Percentiles rank a stretch among this genome's conserved stretches.
These are phyloP conservation scores for Thelonectria blattea DNA, from an alignment of 2,329 filamentous ascomycete genomes.

Conservation along the genomic window DNA sequence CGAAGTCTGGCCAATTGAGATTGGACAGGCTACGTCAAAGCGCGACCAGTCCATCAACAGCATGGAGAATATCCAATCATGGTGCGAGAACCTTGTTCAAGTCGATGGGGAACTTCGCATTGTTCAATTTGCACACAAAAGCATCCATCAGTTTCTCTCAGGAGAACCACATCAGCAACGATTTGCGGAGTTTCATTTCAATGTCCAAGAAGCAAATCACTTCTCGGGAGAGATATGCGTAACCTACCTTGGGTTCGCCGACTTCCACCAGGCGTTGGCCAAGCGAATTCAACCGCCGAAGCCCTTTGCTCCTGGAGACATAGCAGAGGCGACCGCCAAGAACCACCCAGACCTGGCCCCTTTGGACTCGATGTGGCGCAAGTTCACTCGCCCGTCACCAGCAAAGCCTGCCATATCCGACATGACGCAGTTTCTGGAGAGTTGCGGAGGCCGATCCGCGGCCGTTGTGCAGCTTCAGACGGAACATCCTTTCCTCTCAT, in stretches of 20 bases:
- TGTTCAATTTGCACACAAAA: constrained; percentile 45
- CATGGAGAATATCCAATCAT: constrained; percentile 37
- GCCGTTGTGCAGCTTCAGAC: background rate
- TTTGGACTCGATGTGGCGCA: background rate
- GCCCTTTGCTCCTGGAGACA: background rate
- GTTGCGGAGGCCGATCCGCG: background rate
- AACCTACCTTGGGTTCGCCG: constrained; percentile 48
- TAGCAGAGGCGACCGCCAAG: background rate
- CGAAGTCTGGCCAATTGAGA: constrained; percentile 46
- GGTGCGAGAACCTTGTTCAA: constrained; percentile 44
- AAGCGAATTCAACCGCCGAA: background rate
- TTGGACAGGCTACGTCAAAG: constrained; percentile 33
- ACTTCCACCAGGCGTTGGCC: constrained; percentile 44
- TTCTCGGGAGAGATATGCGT: constrained; percentile 45
- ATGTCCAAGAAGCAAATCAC: constrained; percentile 36
- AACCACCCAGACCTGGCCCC: background rate
- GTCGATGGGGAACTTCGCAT: constrained; percentile 39
- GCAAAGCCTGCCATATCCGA: background rate
- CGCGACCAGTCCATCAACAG: constrained; percentile 36
- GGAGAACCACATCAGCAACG: background rate
- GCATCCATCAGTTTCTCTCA: constrained; percentile 41
- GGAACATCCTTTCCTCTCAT: constrained; percentile 17
- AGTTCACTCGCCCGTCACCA: background rate
- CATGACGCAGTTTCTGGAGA: background rate
- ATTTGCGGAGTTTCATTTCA: constrained; percentile 25